Base-by-base conservation (phyloP, 2,329 filamentous ascomycete species). In the Colletotrichum trifolii region DNA sequence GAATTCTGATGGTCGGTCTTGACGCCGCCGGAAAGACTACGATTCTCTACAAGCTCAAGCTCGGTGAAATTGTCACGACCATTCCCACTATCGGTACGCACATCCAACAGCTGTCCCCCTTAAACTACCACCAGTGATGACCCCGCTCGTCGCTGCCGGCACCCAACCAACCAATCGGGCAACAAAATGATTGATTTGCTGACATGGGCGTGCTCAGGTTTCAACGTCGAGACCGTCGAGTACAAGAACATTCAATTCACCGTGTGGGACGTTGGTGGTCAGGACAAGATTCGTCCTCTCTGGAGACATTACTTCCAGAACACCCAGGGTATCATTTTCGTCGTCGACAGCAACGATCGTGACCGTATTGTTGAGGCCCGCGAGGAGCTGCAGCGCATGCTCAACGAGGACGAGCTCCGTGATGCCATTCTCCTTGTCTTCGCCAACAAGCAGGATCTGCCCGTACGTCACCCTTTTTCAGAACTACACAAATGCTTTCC, bases 221-320 rank as follows among this genome's bases (percentile, higher is more conserved):
- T 99, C 91, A 99, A 99, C 86, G 96, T 99, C 81, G 96, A 99
- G 89, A 98, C 96, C 61, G 96, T 99, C 81, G 94, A 97, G 81
- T 98, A 98, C 88, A 97, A 97, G 89, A 99, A 99, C 89, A 97
- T 97, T 77, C 94, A 97, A 81, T 99, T 99, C 88, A 98, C 95
- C 81, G 96, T 99, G 80, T 99, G 96, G 96, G 96, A 98, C 86
- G 96, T 99, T 78, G 96, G 96, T 87, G 96, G 96, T 82, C 96
- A 99, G 87, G 96, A 99, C 90, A 98, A 98, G 92, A 99, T 99
- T 80, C 90, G 96, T 81, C 96, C 96, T 78, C 87, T 99, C 78
- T 99, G 96, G 96, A 94, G 96, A 86, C 96, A 98, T 84, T 99
- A 99, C 87, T 99, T 98, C 90, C 94, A 97, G 84, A 97, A 97